Percentiles rank a stretch among this genome's conserved stretches.
Evolutionary conservation across 164 flowering plant species (phyloP).

Genomic region (Taxillus chinensis): DNA sequence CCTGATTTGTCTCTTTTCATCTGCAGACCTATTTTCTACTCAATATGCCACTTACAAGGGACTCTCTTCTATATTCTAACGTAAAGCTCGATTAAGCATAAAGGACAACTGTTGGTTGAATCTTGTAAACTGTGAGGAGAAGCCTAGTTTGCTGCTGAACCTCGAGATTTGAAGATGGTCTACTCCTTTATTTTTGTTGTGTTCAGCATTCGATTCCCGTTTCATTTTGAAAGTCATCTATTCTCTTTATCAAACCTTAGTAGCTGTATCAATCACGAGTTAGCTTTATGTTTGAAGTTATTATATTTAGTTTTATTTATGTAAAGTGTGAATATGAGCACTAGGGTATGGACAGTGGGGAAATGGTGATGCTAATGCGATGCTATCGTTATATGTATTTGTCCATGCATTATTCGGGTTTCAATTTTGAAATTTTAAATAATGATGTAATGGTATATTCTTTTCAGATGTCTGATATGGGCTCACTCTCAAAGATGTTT

Average conservation of each 20-base stretch:
- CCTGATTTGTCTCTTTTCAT: constrained; percentile 3
- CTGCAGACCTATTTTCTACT: constrained; percentile 54
- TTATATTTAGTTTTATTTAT: background rate
- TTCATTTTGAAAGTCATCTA: background rate
- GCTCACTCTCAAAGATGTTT: no score
- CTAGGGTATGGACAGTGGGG: no score
- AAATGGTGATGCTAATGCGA: no score
- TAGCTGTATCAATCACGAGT: background rate
- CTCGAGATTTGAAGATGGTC: background rate
- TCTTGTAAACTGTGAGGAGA: background rate
- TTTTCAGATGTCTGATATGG: no score
- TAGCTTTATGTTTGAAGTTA: background rate
- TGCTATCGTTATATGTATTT: no score
- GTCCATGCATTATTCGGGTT: no score
- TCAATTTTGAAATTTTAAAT: no score
- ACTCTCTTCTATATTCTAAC: no score
- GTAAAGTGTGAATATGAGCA: no score
- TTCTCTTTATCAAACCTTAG: background rate
- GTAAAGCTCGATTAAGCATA: background rate
- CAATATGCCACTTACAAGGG: constrained; percentile 18
- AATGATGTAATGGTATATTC: no score
- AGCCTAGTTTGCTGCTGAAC: background rate
- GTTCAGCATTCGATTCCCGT: background rate
- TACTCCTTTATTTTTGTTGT: background rate
- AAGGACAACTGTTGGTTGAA: background rate